phyloP scores from a whole-genome alignment of 805 yeast species.

The Barnettozyma sucrosica region DNA sequence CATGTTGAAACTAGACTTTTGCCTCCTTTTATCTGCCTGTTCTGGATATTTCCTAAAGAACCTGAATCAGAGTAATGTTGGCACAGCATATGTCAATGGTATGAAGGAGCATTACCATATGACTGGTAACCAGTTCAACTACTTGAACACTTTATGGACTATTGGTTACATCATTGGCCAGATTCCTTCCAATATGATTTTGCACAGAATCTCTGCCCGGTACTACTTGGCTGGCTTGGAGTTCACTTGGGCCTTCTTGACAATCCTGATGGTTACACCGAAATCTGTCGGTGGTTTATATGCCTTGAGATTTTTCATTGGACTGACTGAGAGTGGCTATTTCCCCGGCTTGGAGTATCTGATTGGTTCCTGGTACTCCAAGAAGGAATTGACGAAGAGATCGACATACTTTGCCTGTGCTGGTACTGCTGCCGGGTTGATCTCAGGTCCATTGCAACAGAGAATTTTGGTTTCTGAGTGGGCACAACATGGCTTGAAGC shows the following conservation, averaged over 20 bases:
- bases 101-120: constrained; percentile 38
- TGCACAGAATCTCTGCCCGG: constrained; percentile 37
- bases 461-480: constrained; percentile 24
- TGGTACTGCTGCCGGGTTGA: constrained; percentile 31
- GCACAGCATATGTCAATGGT: constrained; percentile 43
- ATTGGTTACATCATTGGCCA: constrained; percentile 47
- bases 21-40: constrained; percentile 36
- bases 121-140: constrained; percentile 39
- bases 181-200: constrained; percentile 38
- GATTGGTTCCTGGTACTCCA: constrained; percentile 33
- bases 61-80: constrained; percentile 36
- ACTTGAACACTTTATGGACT: constrained; percentile 39
- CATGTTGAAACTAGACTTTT: constrained; percentile 32
- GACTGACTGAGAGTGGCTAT: constrained; percentile 41
- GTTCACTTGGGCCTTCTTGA: constrained; percentile 37
- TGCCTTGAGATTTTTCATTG: constrained; percentile 35
- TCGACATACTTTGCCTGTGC: constrained; percentile 31
- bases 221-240: constrained; percentile 39
- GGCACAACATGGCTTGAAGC: constrained; percentile 24
- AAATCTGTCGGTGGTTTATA: constrained; percentile 26
- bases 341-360: constrained; percentile 45
- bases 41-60: constrained; percentile 42
- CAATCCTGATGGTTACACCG: constrained; percentile 30
- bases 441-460: constrained; percentile 36
- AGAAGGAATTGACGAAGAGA: constrained; percentile 32